Percentiles rank a stretch among this genome's conserved stretches.
Evolutionary conservation across 306 rosid genomes (phyloP).

Genomic region (Quercus aquifolioides): DNA sequence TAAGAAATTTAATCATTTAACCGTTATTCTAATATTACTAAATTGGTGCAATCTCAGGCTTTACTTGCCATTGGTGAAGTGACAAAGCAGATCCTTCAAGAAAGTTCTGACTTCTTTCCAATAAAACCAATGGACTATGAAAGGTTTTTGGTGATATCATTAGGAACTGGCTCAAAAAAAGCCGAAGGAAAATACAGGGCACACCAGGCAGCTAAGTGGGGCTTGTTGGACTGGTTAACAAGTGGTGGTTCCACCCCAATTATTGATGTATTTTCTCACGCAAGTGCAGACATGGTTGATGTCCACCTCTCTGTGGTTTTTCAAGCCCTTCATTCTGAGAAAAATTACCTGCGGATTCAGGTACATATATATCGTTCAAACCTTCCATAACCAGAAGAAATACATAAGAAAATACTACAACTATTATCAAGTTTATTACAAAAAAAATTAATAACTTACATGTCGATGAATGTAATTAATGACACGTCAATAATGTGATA

Average conservation of each 20-base stretch:
- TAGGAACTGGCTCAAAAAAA: slow-evolving; percentile 41
- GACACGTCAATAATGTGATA: no score
- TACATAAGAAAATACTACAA: no score
- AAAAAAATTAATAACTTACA: no score
- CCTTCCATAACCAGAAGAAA: neutral
- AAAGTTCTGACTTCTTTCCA: slow-evolving; percentile 32
- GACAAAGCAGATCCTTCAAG: slow-evolving; percentile 21
- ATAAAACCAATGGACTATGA: slow-evolving; percentile 27
- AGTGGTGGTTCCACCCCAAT: slow-evolving; percentile 31
- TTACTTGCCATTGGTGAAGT: slow-evolving; percentile 36
- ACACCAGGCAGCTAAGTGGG: slow-evolving; percentile 36
- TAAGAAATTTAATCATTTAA: no score
- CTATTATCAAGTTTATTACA: no score
- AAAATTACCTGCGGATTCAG: slow-evolving; percentile 40
- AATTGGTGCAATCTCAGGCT: neutral
- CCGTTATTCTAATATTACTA: neutral
- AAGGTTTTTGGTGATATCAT: slow-evolving; percentile 30
- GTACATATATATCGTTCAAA: neutral
- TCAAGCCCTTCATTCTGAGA: slow-evolving; percentile 27
- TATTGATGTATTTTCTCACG: slow-evolving; percentile 33
- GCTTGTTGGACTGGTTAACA: slow-evolving; percentile 34
- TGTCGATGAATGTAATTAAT: neutral
- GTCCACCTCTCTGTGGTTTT: slow-evolving; percentile 35
- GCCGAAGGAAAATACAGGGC: slow-evolving; percentile 23
- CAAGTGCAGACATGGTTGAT: slow-evolving; percentile 46